A percentile compares a stretch with the other conserved stretches of the same genome.
Evolutionary conservation across 306 rosid species (phyloP).

Genomic region (Elaeagnus macrophylla): DNA sequence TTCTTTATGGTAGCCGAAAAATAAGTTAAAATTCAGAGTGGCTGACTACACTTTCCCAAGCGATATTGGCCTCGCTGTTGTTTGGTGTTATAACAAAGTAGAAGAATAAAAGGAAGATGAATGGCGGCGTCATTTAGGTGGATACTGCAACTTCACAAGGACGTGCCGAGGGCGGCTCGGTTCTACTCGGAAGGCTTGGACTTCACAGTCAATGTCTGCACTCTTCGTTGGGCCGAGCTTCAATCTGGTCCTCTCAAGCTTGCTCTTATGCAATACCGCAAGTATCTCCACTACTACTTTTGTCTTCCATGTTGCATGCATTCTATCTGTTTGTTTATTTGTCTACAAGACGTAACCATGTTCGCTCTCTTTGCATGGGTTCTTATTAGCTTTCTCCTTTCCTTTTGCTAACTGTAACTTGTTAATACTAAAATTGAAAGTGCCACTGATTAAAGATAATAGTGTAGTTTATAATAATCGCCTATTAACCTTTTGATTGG

Average conservation of each 20-base stretch:
- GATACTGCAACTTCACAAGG: conserved; percentile 66
- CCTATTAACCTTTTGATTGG: too few species aligned
- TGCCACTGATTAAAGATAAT: too few species aligned
- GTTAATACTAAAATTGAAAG: too few species aligned
- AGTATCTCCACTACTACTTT: conserved; percentile 16
- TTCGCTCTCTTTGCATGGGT: background rate
- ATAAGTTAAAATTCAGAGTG: too few species aligned
- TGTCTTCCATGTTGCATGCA: background rate
- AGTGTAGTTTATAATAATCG: too few species aligned
- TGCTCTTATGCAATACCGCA: conserved; percentile 63
- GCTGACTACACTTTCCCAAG: too few species aligned
- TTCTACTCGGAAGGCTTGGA: conserved; percentile 76
- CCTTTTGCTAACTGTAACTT: too few species aligned
- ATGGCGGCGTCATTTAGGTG: conserved; percentile 75
- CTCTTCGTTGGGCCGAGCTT: conserved; percentile 82
- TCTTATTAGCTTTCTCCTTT: too few species aligned
- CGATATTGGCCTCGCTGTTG: too few species aligned
- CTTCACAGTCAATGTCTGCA: conserved; percentile 64
- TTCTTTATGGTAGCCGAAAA: too few species aligned
- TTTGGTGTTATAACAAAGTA: too few species aligned
- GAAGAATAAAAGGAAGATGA: conserved; percentile 15
- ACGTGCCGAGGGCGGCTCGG: conserved; percentile 76
- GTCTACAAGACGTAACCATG: conserved; percentile 5
- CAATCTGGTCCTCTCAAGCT: conserved; percentile 81
- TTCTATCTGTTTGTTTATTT: conserved; percentile 31